Evolutionary conservation across 192 early-diverging fungal genomes (phyloP), one percentile per base, ranked within the genome.

Genomic region (Cetraspora pellucida): DNA sequence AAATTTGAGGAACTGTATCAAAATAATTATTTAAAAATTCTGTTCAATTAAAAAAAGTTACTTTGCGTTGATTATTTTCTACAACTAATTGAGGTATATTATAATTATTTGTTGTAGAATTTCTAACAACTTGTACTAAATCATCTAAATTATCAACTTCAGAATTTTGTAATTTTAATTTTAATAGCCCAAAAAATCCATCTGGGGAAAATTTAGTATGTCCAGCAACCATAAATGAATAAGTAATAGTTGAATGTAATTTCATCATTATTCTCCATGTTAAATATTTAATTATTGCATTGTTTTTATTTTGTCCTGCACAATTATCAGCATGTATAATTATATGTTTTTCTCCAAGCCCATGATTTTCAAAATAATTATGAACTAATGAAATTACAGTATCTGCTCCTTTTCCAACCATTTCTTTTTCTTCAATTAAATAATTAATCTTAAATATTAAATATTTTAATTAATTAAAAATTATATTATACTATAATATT

Each of bases 51-150:
- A n/a, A n/a, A n/a, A n/a, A n/a, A n/a, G n/a, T n/a, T n/a, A n/a
- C n/a, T n/a, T n/a, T 37, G 37, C 37, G 37, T 37, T 37, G 37
- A 55, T 55, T 55, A n/a, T 55, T 55, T 16, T 55, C 14, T n/a
- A 55, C 7, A 21, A 55, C n/a, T 55, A 16, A n/a, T 55, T 55
- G 52, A 16, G 7, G 4, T 55, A 55, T 16, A 19, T 55, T 55
- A 55, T 55, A 55, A n/a, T 21, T 21, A 55, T 55, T 55, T 55
- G 52, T 55, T 55, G 52, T 55, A n/a, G 52, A 55, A 55, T 55
- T 55, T 55, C n/a, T 16, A n/a, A 55, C 52, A n/a, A 55, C 52
- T 55, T 55, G 16, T n/a, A 19, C n/a, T 55, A 55, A 21, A 16
- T 55, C 52, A 13, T n/a, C 52, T 55, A 55, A 55, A 55, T 55